These are phyloP conservation scores for Tetrahymena borealis DNA, from an alignment of 73 alveolate species.

Conservation along the genomic window DNA sequence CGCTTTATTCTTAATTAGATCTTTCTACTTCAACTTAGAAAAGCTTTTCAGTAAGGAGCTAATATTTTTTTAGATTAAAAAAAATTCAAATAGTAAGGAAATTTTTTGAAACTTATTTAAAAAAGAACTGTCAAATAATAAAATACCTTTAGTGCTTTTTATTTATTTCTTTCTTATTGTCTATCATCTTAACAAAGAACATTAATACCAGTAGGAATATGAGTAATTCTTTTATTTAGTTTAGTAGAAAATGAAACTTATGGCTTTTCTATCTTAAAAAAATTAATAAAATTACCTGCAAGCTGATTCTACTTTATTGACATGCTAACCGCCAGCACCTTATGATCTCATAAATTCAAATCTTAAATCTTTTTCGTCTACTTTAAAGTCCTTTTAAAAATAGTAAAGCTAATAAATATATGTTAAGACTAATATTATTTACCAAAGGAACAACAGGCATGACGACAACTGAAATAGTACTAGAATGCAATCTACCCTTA, in stretches of 20 bases:
- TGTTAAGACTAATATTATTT: background rate
- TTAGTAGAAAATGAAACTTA: background rate
- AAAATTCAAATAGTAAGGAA: too few relatives aligned
- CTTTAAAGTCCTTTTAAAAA: slow-evolving; percentile 28
- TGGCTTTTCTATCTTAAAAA: background rate
- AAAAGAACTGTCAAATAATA: background rate
- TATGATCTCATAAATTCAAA: slow-evolving; percentile 69
- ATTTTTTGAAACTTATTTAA: background rate
- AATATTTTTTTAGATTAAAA: background rate
- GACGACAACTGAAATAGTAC: slow-evolving; percentile 68
- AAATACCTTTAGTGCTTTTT: slow-evolving; percentile 48
- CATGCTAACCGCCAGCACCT: slow-evolving; percentile 92
- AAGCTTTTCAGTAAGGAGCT: slow-evolving; percentile 51
- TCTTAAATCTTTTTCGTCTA: slow-evolving; percentile 68
- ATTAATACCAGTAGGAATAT: slow-evolving; percentile 76
- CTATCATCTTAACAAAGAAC: slow-evolving; percentile 73
- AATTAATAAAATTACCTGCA: background rate
- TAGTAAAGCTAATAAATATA: background rate
- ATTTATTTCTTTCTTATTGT: slow-evolving; percentile 61
- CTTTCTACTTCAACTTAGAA: slow-evolving; percentile 39
- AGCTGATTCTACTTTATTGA: slow-evolving; percentile 84
- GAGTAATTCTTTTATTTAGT: slow-evolving; percentile 50
- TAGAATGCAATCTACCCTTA: slow-evolving; percentile 75
- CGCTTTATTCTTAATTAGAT: slow-evolving; percentile 30
- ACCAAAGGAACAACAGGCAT: slow-evolving; percentile 66